phyloP scores from a whole-genome alignment of 2,329 filamentous ascomycete genomes.

The Esteya vermicola region DNA sequence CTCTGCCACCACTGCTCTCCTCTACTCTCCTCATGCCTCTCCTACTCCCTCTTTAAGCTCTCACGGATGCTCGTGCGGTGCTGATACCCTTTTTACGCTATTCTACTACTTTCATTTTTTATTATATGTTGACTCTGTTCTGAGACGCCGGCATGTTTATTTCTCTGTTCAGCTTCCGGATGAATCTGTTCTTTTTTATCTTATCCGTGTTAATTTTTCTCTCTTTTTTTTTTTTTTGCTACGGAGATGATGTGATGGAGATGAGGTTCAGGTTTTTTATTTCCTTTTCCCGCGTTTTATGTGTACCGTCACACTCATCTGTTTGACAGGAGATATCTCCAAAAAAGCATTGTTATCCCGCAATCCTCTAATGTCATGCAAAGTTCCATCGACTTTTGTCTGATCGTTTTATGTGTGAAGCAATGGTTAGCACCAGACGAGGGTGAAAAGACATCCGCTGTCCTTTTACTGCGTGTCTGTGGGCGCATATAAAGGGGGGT shows the following conservation, averaged over 20 bases:
- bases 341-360: not conserved
- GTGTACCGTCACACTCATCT: not conserved
- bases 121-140: conserved; percentile 7
- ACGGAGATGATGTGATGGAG: no score
- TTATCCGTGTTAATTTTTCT: not conserved
- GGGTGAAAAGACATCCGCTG: no score
- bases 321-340: conserved; percentile 1
- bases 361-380: conserved; percentile 2
- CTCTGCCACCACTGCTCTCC: not conserved
- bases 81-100: conserved; percentile 48
- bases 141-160: conserved; percentile 6
- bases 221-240: not conserved
- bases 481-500: no score
- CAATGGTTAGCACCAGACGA: no score
- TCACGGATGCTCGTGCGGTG: conserved; percentile 16
- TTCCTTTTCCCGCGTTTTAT: not conserved
- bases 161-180: not conserved
- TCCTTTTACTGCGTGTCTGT: no score
- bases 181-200: not conserved
- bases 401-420: no score
- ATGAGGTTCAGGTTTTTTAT: not conserved
- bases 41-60: conserved; percentile 12
- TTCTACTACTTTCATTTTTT: conserved; percentile 18
- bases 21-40: not conserved
- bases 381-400: no score